These are phyloP conservation scores for Alternaria alternata DNA, from an alignment of 2,329 filamentous ascomycete species.

Conservation along the genomic window DNA sequence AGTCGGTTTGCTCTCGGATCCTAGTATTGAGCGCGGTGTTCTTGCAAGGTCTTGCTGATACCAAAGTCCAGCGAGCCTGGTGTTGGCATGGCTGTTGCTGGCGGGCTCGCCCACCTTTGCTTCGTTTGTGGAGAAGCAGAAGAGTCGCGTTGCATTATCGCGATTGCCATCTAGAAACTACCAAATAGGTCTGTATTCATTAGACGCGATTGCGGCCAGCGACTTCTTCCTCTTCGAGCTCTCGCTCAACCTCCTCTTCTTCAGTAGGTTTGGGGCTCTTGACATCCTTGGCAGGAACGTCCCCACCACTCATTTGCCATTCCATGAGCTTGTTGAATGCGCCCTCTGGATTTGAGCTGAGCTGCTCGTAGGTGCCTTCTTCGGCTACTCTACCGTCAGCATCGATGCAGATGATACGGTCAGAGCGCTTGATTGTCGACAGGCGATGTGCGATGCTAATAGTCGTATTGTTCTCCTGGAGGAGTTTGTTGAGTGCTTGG, in stretches of 20 bases:
- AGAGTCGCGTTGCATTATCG: background rate
- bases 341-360: conserved; percentile 76
- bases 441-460: conserved; percentile 97
- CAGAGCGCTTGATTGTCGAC: conserved; percentile 94
- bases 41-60: background rate
- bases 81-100: background rate
- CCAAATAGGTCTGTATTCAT: background rate
- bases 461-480: conserved; percentile 89
- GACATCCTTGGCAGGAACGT: conserved; percentile 50
- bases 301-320: conserved; percentile 94
- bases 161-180: background rate
- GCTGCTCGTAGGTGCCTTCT: conserved; percentile 80
- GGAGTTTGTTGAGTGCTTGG: conserved; percentile 80
- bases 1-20: background rate
- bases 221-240: conserved; percentile 51
- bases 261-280: conserved; percentile 52
- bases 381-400: conserved; percentile 89
- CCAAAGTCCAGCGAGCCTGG: background rate
- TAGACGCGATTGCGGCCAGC: conserved; percentile 31
- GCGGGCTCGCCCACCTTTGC: conserved; percentile 1
- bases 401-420: conserved; percentile 91
- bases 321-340: conserved; percentile 97
- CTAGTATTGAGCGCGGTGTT: background rate
- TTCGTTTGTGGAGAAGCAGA: background rate
- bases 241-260: conserved; percentile 60